Evolutionary conservation across 208 protist species (phyloP), one percentile per base, ranked within the genome.

Genomic region (Novymonas esmeraldas): DNA sequence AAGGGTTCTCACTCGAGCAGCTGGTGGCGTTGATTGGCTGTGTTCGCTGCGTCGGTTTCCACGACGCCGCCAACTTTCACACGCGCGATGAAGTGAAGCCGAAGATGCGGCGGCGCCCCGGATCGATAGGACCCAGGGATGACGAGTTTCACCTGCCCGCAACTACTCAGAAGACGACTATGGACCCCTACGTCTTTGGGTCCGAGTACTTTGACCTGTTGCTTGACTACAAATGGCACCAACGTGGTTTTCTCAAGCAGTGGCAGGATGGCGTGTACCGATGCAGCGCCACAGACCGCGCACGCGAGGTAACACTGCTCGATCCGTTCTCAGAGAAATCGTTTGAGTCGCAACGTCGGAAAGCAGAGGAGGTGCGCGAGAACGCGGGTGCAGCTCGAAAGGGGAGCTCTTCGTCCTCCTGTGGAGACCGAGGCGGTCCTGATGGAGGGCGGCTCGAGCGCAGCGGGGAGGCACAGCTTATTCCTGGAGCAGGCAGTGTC

Each of bases 121-220:
- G 52, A 28, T 31, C 70, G 5, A 57, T 76, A 18, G 83, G 78
- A 1, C 84, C 84, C 0, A 63, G 56, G 22, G 73, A 71, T 39
- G 80, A 88, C 38, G 70, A 82, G 46, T 84, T 85, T 59, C 74
- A 81, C 41, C 41, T 87, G 20, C 83, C 85, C 2, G 75, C 84
- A 28, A 86, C 66, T 6, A 48, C 76, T 16, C 68, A 85, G 14
- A 93, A 96, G 54, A 90, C 82, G 42, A 92, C 90, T 0, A 73
- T 91, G 39, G 87, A 96, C 57, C 90, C 90, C 6, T 96, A 94
- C 66, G 86, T 94, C 3, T 94, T 96, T 81, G 87, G 86, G 20
- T 79, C 79, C 11, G 86, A 94, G 45, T 96, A 96, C 58, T 96
- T 94, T 73, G 76, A 92, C 66, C 69, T 92, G 29, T 64, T 96